These are phyloP conservation scores for Serendipita sp. DNA, from an alignment of 768 basidiomycete species.

Conservation along the genomic window DNA sequence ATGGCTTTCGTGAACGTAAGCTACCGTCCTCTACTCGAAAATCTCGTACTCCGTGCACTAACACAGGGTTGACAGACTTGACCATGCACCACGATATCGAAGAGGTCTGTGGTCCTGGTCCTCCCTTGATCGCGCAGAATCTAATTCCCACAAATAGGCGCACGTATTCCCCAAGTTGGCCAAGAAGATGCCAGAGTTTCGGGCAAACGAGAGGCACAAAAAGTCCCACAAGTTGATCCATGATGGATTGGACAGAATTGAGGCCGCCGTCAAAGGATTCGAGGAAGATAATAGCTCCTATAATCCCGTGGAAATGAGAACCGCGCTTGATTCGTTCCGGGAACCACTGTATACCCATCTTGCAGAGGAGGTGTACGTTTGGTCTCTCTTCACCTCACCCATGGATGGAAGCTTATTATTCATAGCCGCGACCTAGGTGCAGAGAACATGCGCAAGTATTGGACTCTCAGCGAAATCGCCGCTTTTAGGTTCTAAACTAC, in stretches of 20 bases:
- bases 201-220: conserved; percentile 7
- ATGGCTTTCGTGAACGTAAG: conserved; percentile 7
- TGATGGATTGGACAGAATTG: conserved; percentile 7
- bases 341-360: conserved; percentile 4
- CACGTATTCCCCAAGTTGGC: conserved; percentile 8
- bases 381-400: not conserved
- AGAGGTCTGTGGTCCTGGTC: conserved; percentile 2
- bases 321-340: conserved; percentile 9
- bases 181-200: conserved; percentile 9
- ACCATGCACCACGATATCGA: conserved; percentile 8
- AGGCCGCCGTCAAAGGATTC: conserved; percentile 3
- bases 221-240: conserved; percentile 1
- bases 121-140: not conserved
- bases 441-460: conserved; percentile 10
- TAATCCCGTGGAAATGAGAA: conserved; percentile 7
- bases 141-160: not conserved
- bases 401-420: not conserved
- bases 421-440: conserved; percentile 2
- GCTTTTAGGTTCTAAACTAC: not conserved
- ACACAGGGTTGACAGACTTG: not conserved
- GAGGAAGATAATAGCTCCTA: conserved; percentile 2
- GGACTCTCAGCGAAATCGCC: not conserved
- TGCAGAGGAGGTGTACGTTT: conserved; percentile 8
- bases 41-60: not conserved
- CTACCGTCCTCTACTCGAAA: not conserved